Conservation (phyloP, 2,329 filamentous ascomycete genomes). For the Aspergillus sp. region DNA sequence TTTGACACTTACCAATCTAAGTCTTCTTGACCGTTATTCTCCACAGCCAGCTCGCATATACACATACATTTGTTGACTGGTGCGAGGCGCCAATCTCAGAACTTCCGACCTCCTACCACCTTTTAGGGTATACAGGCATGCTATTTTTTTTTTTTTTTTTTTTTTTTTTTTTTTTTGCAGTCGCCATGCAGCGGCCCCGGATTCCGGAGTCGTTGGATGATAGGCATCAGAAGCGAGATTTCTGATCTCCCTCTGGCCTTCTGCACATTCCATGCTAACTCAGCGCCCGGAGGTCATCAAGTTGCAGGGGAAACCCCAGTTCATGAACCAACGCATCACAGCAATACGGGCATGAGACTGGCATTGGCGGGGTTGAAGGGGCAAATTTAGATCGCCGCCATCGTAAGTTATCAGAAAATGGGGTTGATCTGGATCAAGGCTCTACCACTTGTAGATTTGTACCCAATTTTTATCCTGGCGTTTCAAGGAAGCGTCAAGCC, state of each 20-base stretch:
- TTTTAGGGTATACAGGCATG: neutral
- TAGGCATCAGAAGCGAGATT: neutral
- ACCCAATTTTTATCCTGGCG: neutral
- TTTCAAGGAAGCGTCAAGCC: neutral
- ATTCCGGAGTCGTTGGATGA: neutral
- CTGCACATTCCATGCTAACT: neutral
- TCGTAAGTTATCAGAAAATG: neutral
- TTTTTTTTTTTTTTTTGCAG: neutral
- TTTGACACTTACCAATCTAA: too few relatives aligned
- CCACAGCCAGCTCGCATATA: constrained; percentile 11
- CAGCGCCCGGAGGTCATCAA: neutral
- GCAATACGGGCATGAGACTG: neutral
- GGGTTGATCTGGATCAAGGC: neutral
- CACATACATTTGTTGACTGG: neutral
- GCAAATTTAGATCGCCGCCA: constrained; percentile 1
- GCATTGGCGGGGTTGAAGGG: neutral
- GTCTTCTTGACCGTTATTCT: neutral
- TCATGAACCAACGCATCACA: neutral
- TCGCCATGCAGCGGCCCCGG: neutral
- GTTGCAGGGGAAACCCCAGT: constrained; percentile 2
- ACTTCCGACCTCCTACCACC: neutral
- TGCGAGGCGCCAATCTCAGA: neutral
- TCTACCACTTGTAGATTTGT: constrained; percentile 2
- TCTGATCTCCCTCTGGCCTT: neutral
- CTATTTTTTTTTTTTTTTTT: neutral